Conservation (phyloP, 192 early-diverging fungal genomes). For the Jimgerdemannia flammicorona region DNA sequence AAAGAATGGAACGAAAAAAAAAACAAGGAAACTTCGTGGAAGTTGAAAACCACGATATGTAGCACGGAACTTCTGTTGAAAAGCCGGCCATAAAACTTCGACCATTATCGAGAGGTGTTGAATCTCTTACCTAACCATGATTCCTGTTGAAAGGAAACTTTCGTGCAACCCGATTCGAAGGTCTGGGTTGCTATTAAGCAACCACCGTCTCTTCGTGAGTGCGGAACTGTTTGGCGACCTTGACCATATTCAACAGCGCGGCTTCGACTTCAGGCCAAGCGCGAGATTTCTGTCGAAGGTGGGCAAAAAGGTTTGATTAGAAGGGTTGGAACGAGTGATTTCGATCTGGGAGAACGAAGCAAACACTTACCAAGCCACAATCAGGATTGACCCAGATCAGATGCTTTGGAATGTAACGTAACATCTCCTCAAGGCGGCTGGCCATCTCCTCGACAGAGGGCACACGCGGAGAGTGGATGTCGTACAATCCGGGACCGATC, state of each 20-base stretch:
- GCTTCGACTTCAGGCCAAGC: constrained; percentile 87
- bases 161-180: constrained; percentile 4
- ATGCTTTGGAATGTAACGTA: constrained; percentile 76
- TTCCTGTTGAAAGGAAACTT: neutral
- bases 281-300: constrained; percentile 65
- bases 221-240: constrained; percentile 69
- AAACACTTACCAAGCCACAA: constrained; percentile 67
- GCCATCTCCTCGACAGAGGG: constrained; percentile 88
- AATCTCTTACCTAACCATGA: constrained; percentile 17
- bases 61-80: neutral
- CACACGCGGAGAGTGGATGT: constrained; percentile 98
- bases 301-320: constrained; percentile 87
- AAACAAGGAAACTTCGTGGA: too few species aligned
- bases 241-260: constrained; percentile 82
- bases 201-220: constrained; percentile 16
- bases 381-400: constrained; percentile 97
- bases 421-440: constrained; percentile 74
- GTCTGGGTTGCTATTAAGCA: neutral
- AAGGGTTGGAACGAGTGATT: constrained; percentile 34
- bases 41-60: neutral
- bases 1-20: too few species aligned
- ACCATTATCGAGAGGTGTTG: constrained; percentile 16
- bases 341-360: constrained; percentile 10
- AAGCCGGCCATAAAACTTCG: neutral
- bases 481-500: constrained; percentile 96